Evolutionary conservation across 768 basidiomycete genomes (phyloP).

Genomic region (Tulasnella sp.): DNA sequence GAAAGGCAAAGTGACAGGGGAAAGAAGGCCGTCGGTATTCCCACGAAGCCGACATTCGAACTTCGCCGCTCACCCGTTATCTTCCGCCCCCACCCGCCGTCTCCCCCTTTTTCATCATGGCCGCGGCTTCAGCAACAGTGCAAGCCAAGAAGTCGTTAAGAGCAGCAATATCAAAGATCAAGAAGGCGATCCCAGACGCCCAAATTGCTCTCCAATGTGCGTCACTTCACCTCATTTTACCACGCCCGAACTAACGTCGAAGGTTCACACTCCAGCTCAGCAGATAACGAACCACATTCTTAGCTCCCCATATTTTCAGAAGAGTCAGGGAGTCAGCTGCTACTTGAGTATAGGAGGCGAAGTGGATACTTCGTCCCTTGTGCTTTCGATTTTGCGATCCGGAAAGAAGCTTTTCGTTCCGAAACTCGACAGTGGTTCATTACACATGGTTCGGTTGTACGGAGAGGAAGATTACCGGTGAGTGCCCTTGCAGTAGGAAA

Average conservation of each 20-base stretch:
- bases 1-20: neutral
- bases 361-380: constrained; percentile 21
- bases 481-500: no score
- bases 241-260: neutral
- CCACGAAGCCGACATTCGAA: neutral
- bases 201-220: constrained; percentile 16
- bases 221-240: neutral
- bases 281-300: constrained; percentile 14
- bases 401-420: constrained; percentile 23
- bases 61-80: neutral
- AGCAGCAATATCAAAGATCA: constrained; percentile 7
- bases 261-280: constrained; percentile 6
- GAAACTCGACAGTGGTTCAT: constrained; percentile 16
- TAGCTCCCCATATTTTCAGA: constrained; percentile 13
- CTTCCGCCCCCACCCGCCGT: neutral
- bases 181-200: constrained; percentile 4
- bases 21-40: neutral
- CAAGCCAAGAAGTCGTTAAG: constrained; percentile 14
- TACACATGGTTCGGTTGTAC: constrained; percentile 22
- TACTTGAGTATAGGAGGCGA: constrained; percentile 21
- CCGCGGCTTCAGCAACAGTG: constrained; percentile 11
- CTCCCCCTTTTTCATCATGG: neutral
- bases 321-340: constrained; percentile 21
- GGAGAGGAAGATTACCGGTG: constrained; percentile 15
- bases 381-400: constrained; percentile 16